Base-by-base conservation (phyloP, 768 basidiomycete species). In the Tricholoma bakamatsutake region DNA sequence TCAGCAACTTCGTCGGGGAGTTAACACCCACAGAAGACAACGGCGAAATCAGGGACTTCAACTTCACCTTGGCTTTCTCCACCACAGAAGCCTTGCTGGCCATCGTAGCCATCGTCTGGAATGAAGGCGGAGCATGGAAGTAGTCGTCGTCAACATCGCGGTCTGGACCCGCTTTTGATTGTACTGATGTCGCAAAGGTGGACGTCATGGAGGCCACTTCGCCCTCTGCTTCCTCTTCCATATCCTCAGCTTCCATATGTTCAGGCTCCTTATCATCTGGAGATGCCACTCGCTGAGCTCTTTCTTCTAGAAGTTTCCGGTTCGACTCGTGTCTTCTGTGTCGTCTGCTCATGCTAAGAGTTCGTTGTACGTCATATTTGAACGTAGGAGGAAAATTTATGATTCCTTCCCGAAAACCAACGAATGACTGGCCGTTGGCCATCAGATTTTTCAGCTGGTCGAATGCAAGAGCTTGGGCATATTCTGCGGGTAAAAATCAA, bases 311-410 rank as follows among this genome's bases (percentile, higher is more conserved):
- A 62, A 64, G 62, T 50, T 60, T 65, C 59, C 71, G 72, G 60
- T 65, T 70, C 47, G 70, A 69, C n/a, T 69, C 67, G 57, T 70
- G 75, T 8, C 72, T 70, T 34, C 57, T 50, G 35, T 65, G 70
- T 27, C 74, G 73, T 64, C 76, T 79, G 50, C 74, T 63, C 57
- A 75, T 77, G 67, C 83, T 87, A 17, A 78, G 66, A 2, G 80
- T 78, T 24, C 80, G 79, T 53, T 83, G 69, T 6, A 95, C 88
- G 61, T 95, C 87, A 64, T 93, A 93, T 64, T 97, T 97, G 80
- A 95, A 98, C 0, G 95, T 97, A 0, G 94, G 94, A 4, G 92
- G 84, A 59, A 98, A 98, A 62, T 85, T 67, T 57, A 97, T 97
- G 0, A 76, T 71, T 0, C 79, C 91, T 68, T 98, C 95, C 7